These are phyloP conservation scores for Aspergillus hiratsukae DNA, from an alignment of 2,329 filamentous ascomycete genomes.

Conservation along the genomic window DNA sequence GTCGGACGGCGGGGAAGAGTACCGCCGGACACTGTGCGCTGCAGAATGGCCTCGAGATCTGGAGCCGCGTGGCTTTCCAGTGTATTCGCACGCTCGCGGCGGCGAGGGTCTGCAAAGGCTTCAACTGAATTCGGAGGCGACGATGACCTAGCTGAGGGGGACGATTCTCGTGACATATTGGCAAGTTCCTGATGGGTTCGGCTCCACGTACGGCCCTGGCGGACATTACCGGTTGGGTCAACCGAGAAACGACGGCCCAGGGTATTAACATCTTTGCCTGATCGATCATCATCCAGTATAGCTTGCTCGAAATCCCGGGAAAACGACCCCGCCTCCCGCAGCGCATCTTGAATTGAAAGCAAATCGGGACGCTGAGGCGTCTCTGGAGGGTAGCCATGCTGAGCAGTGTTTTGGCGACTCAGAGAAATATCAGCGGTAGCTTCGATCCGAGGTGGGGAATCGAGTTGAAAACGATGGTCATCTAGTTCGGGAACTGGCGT, in stretches of 20 bases:
- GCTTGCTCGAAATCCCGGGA: constrained; percentile 85
- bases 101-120: constrained; percentile 87
- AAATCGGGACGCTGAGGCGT: constrained; percentile 46
- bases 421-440: constrained; percentile 34
- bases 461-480: constrained; percentile 65
- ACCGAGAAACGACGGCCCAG: constrained; percentile 37
- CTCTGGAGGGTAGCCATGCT: constrained; percentile 47
- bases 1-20: constrained; percentile 61
- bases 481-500: constrained; percentile 67
- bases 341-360: constrained; percentile 45
- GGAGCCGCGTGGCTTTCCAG: constrained; percentile 57
- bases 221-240: constrained; percentile 38
- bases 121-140: constrained; percentile 97
- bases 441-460: constrained; percentile 32
- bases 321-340: constrained; percentile 42
- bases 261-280: constrained; percentile 31
- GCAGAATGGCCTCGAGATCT: constrained; percentile 56
- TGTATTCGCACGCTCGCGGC: constrained; percentile 70
- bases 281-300: constrained; percentile 67
- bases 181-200: constrained; percentile 35
- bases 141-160: constrained; percentile 59
- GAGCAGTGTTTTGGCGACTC: constrained; percentile 33
- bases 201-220: constrained; percentile 31
- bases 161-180: constrained; percentile 45
- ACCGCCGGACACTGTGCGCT: constrained; percentile 66